Evolutionary conservation across 257 asterid species (phyloP), one percentile per base, ranked within the genome.

Genomic region (Petunia secreta): DNA sequence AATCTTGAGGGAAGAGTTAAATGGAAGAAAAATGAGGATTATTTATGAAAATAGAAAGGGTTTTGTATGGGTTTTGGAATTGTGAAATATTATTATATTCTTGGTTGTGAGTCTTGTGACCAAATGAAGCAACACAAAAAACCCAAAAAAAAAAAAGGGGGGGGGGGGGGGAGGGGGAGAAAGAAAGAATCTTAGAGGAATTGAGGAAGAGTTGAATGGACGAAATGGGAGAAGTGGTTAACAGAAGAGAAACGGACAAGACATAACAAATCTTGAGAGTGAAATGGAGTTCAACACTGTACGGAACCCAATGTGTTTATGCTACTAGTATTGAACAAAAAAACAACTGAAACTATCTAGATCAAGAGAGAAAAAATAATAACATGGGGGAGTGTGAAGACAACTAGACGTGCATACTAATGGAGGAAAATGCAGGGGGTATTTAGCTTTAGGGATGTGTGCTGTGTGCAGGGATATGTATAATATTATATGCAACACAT

Each of bases 271-370:
- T 77, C 13, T 46, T 16, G 52, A 62, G n/a, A 62, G 8, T 38
- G 74, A 78, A 53, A 62, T 41, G 50, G 67, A 75, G 80, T 75
- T 4, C 46, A 57, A 10, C 8, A 53, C 38, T 39, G 59, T 78
- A 58, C 76, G 58, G 58, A 48, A 48, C 60, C 25, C 43, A 34
- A 48, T 71, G 50, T 64, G 0, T 14, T 69, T 46, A 46, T 46
- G 25, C 25, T 25, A 25, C 25, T 25, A 25, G 25, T 25, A 44
- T 69, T 46, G 13, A 15, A 60, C n/a, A n/a, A n/a, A 4, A 14
- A 48, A 7, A 8, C 63, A 78, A 63, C 75, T 38, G 60, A 54
- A 63, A 63, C 50, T 63, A 7, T 6, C 16, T 76, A 41, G 69
- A 57, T 43, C 16, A 39, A 71, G 25, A 25, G 7, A 3, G 8